Evolutionary conservation across 2,329 filamentous ascomycete genomes (phyloP), one percentile per base, ranked within the genome.

Genomic region (Hypoxylon sp.): DNA sequence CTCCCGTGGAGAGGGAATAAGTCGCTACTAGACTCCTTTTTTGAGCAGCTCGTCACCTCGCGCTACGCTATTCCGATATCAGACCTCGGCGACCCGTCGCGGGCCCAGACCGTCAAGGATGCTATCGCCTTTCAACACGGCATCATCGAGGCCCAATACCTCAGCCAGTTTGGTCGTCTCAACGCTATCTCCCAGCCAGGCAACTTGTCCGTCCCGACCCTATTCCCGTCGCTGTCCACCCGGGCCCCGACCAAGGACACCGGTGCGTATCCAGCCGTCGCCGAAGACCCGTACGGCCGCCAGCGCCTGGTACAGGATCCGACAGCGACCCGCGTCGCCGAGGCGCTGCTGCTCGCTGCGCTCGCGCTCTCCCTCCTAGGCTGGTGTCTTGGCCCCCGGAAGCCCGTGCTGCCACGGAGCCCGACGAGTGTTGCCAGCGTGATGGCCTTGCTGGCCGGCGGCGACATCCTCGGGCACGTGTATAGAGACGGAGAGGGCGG

Each of bases 401-500:
- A 53, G 11, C 33, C 37, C n/a, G 48, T 62, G 6, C 24, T 63
- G 10, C 62, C 62, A 13, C 53, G 59, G 11, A 51, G 42, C 4
- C 50, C 62, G 1, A 56, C 48, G 20, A 58, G 49, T 9, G 50
- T 65, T 29, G 62, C 53, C 11, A 60, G 59, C 18, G 37, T 49
- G 1, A 31, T 54, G 17, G 59, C 56, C 9, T 53, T 65, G 2
- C 15, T 63, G 5, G 55, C 50, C 1, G 62, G 62, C 7, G 62
- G 62, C 9, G 55, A 63, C 27, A 17, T 63, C 4, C 29, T 58
- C 13, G 48, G 49, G 18, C 18, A 49, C 9, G 18, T 58, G 41
- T 42, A 55, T 41, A 41, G 38, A 43, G 24, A 11, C 18, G 6
- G 41, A 29, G 18, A 49, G 18, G 35, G 38, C 38, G 24, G 9